Evolutionary conservation across 768 basidiomycete genomes (phyloP).

Genomic region (Leucocoprinus leucothites): DNA sequence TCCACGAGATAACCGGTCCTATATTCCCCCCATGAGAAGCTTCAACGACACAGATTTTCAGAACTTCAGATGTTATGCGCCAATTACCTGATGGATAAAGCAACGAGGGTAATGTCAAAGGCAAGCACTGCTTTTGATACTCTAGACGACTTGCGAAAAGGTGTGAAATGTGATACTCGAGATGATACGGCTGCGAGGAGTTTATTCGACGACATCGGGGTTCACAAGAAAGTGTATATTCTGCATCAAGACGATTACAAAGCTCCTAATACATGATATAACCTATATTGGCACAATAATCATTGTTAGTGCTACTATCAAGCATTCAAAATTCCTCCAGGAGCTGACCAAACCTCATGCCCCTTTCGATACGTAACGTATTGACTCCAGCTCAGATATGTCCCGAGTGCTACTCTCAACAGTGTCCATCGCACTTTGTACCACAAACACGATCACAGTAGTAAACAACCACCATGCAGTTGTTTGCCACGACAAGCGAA

Average conservation of each 20-base stretch:
- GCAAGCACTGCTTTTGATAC: not conserved
- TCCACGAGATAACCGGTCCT: constrained; percentile 11
- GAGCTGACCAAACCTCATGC: constrained; percentile 31
- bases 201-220: not conserved
- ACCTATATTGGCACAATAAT: no score
- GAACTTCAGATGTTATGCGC: no score
- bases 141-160: constrained; percentile 4
- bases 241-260: not conserved
- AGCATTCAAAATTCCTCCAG: not conserved
- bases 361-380: constrained; percentile 54
- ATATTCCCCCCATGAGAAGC: no score
- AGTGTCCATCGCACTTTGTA: constrained; percentile 42
- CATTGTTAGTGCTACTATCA: no score
- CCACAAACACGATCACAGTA: constrained; percentile 37
- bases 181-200: not conserved
- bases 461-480: constrained; percentile 53
- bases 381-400: constrained; percentile 46
- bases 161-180: not conserved
- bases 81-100: no score
- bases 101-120: constrained; percentile 6
- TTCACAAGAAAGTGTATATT: not conserved
- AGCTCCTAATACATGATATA: not conserved
- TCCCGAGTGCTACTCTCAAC: constrained; percentile 42
- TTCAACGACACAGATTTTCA: no score
- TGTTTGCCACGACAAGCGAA: constrained; percentile 49